phyloP scores from a whole-genome alignment of 495 filamentous ascomycete genomes.

The Xylaria scruposa region DNA sequence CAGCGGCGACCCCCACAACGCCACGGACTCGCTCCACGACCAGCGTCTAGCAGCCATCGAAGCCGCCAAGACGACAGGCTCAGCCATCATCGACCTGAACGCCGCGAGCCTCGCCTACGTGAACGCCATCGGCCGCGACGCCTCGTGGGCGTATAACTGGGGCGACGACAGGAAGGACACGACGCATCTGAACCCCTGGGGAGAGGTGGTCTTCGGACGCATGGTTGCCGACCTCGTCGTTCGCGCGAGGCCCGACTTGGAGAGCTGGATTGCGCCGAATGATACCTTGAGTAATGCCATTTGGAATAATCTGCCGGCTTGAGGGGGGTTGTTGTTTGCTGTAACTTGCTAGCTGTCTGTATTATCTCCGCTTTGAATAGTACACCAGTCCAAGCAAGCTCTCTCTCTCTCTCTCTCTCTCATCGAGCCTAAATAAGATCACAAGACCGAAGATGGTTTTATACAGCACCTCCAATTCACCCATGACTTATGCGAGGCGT shows the following conservation, averaged over 20 bases:
- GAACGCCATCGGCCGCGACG: slow-evolving; percentile 50
- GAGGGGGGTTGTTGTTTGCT: too few relatives aligned
- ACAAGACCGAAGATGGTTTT: neutral
- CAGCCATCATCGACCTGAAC: slow-evolving; percentile 54
- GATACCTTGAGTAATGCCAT: slow-evolving; percentile 42
- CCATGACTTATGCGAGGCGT: neutral
- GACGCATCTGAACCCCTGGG: slow-evolving; percentile 56
- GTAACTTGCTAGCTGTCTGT: neutral
- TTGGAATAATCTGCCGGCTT: slow-evolving; percentile 40
- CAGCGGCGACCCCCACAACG: slow-evolving; percentile 39
- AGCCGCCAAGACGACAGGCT: slow-evolving; percentile 42
- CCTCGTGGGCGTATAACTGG: slow-evolving; percentile 52
- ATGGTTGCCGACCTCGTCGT: slow-evolving; percentile 52
- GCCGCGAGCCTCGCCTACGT: slow-evolving; percentile 49
- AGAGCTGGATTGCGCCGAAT: slow-evolving; percentile 40
- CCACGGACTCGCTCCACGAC: slow-evolving; percentile 49
- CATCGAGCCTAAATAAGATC: neutral
- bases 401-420: too few relatives aligned
- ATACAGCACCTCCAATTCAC: neutral
- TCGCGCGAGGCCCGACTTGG: slow-evolving; percentile 33
- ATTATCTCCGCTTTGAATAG: neutral
- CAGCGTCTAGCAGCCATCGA: slow-evolving; percentile 47
- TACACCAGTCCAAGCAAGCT: neutral
- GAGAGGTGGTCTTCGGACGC: slow-evolving; percentile 54
- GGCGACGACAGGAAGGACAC: slow-evolving; percentile 42